These are phyloP conservation scores for Nannizziopsis barbatae DNA, from an alignment of 2,329 filamentous ascomycete species.

Conservation along the genomic window DNA sequence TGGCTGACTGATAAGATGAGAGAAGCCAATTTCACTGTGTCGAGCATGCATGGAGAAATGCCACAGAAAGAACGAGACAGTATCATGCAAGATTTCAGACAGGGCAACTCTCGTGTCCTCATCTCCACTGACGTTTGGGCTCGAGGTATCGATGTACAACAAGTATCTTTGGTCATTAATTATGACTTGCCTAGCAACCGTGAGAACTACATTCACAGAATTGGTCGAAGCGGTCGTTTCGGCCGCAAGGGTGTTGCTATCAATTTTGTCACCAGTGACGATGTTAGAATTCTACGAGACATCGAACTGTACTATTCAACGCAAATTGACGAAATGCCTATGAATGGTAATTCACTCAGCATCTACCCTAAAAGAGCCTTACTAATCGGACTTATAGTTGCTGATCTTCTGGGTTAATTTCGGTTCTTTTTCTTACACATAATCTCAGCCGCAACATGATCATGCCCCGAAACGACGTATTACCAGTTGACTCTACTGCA, in stretches of 20 bases:
- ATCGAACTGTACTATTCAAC: constrained; percentile 96
- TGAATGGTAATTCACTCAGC: constrained; percentile 59
- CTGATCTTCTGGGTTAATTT: constrained; percentile 19
- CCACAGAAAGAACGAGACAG: constrained; percentile 94
- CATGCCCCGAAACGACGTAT: not conserved
- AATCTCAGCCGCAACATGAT: not conserved
- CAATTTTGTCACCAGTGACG: constrained; percentile 98
- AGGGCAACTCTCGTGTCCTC: constrained; percentile 88
- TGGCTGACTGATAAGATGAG: constrained; percentile 99
- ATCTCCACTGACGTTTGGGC: constrained; percentile 98
- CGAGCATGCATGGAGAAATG: constrained; percentile 99
- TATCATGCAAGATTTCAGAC: constrained; percentile 98
- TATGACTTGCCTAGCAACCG: constrained; percentile 96
- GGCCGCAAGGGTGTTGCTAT: constrained; percentile 98
- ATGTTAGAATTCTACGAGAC: constrained; percentile 91
- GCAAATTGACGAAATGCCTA: constrained; percentile 97
- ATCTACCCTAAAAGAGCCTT: not conserved
- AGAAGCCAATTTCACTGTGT: constrained; percentile 96
- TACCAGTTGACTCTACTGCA: not conserved
- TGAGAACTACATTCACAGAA: constrained; percentile 99
- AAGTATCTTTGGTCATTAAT: constrained; percentile 97
- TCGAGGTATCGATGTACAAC: constrained; percentile 95
- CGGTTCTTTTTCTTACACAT: not conserved
- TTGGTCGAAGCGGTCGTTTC: constrained; percentile 88
- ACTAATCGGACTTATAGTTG: constrained; percentile 13